Conservation (phyloP, 768 basidiomycete genomes). For the Lactarius indigo region DNA sequence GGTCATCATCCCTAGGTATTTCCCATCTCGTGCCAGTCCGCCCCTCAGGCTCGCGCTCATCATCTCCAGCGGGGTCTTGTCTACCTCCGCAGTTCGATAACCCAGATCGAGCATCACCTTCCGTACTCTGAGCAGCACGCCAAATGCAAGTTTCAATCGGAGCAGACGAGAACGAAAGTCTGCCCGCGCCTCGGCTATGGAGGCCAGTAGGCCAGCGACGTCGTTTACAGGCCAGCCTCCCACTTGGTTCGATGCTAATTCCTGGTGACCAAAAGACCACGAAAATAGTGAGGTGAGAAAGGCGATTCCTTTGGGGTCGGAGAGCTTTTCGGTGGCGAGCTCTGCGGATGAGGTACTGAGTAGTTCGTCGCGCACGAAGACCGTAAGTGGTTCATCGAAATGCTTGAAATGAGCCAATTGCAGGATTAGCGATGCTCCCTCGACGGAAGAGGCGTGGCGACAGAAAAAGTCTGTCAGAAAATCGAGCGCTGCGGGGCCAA, state of each 20-base stretch:
- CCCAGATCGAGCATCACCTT: slow-evolving; percentile 42
- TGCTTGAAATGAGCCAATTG: slow-evolving; percentile 73
- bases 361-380: slow-evolving; percentile 36
- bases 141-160: slow-evolving; percentile 46
- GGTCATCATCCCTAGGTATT: slow-evolving; percentile 44
- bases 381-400: slow-evolving; percentile 57
- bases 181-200: slow-evolving; percentile 39
- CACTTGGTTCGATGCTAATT: slow-evolving; percentile 1
- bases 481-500: slow-evolving; percentile 56
- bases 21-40: slow-evolving; percentile 41
- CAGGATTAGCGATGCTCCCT: slow-evolving; percentile 52
- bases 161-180: slow-evolving; percentile 34
- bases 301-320: slow-evolving; percentile 27
- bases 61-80: slow-evolving; percentile 33
- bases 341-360: slow-evolving; percentile 12
- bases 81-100: slow-evolving; percentile 33
- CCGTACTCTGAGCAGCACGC: slow-evolving; percentile 43
- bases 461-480: slow-evolving; percentile 55
- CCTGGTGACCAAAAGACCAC: slow-evolving; percentile 24
- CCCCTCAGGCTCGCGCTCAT: slow-evolving; percentile 48
- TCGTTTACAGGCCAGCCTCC: slow-evolving; percentile 32
- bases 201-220: slow-evolving; percentile 33
- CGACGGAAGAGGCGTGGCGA: slow-evolving; percentile 55
- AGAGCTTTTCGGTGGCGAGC: slow-evolving; percentile 17
- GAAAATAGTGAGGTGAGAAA: slow-evolving; percentile 35